These are phyloP conservation scores for Aspergillus intermedius DNA, from an alignment of 2,329 filamentous ascomycete genomes.

Conservation along the genomic window DNA sequence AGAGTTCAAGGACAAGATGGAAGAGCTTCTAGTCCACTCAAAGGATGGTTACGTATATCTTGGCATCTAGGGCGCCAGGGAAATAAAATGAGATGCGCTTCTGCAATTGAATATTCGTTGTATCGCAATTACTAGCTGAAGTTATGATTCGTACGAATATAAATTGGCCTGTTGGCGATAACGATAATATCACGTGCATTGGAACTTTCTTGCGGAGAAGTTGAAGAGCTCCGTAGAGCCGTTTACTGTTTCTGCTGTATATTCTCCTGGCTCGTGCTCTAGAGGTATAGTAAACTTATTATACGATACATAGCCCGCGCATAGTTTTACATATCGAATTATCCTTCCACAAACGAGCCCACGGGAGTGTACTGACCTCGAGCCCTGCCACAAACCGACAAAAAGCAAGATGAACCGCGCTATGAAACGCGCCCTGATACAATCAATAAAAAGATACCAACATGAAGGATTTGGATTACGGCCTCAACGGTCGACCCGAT, in stretches of 20 bases:
- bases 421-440: conserved; percentile 23
- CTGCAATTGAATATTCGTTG: no score
- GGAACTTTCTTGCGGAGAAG: conserved; percentile 23
- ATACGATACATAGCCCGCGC: neutral
- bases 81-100: no score
- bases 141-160: neutral
- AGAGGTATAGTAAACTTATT: neutral
- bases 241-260: neutral
- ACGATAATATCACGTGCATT: conserved; percentile 19
- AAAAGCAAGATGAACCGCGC: conserved; percentile 21
- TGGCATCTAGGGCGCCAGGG: no score
- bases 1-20: no score
- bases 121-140: neutral
- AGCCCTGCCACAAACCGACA: neutral
- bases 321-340: neutral
- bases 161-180: conserved; percentile 2
- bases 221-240: conserved; percentile 8
- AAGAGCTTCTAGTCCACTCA: no score
- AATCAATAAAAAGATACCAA: conserved; percentile 16
- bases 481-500: conserved; percentile 16
- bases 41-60: no score
- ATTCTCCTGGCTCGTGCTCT: neutral
- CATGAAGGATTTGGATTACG: conserved; percentile 9
- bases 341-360: neutral
- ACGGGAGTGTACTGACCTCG: neutral